Conservation (phyloP, 1,139 yeast genomes). For the Diutina ranongensis region DNA sequence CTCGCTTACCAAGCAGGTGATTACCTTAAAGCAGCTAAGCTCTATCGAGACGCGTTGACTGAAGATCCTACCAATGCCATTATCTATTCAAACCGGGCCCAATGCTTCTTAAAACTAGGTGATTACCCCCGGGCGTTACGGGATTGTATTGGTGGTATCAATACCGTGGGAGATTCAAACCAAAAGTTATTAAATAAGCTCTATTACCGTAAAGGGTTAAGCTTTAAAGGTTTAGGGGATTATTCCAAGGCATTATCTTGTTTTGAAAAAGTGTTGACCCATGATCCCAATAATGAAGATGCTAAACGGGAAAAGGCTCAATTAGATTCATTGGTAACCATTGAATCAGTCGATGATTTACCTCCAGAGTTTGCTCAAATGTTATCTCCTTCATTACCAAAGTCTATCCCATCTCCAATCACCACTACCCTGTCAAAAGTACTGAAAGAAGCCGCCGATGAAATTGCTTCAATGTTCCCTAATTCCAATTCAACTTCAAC, state of each 20-base stretch:
- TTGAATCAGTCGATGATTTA: constrained; percentile 32
- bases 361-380: constrained; percentile 24
- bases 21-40: constrained; percentile 43
- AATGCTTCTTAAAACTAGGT: constrained; percentile 48
- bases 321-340: constrained; percentile 17
- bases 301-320: constrained; percentile 11
- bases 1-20: constrained; percentile 45
- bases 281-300: constrained; percentile 27
- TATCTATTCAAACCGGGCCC: constrained; percentile 70
- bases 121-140: constrained; percentile 45
- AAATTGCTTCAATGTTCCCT: constrained; percentile 8
- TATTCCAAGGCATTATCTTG: constrained; percentile 20
- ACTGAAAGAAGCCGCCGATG: background rate
- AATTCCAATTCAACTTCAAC: constrained; percentile 6
- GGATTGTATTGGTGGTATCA: constrained; percentile 51
- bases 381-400: background rate
- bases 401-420: too few species aligned
- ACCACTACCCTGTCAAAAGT: background rate
- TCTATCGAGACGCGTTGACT: constrained; percentile 56
- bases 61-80: constrained; percentile 48
- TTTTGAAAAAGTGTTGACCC: constrained; percentile 29
- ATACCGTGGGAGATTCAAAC: constrained; percentile 17
- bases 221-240: constrained; percentile 25
- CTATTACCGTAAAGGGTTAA: constrained; percentile 44
- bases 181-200: constrained; percentile 28